Evolutionary conservation across 2,329 filamentous ascomycete genomes (phyloP), one percentile per base, ranked within the genome.

Genomic region (Pseudomassariella vexata): DNA sequence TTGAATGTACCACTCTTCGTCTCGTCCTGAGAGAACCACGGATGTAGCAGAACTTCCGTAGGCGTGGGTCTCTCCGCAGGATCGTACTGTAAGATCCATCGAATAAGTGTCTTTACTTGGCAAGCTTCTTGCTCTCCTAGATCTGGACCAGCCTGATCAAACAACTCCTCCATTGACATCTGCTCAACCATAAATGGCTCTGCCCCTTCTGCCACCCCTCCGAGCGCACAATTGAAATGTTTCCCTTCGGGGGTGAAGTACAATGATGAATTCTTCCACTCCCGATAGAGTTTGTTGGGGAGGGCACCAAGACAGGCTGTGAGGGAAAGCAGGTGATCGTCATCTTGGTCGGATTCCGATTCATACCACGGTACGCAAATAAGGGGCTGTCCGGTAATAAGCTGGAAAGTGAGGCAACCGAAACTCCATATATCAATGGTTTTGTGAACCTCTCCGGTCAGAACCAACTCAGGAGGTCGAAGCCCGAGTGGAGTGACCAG

Each of bases 11-110:
- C 20, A 11, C 14, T 24, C 15, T 20, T n/a, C n/a, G n/a, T n/a
- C n/a, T n/a, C 10, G 2, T 25, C 16, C 28, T 45, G 36, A 18
- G 28, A 22, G 36, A 56, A 55, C 48, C 48, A 57, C 9, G 52
- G 50, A 43, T 56, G 44, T 18, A 23, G n/a, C 34, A 55, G 20
- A 20, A 56, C 29, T n/a, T 56, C 47, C 9, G 38, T 35, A 28
- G 50, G 20, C 21, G 46, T 48, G 14, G 50, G 52, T 30, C 54
- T 33, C 25, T 53, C 45, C 11, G 27, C 37, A 5, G 49, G 46
- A 41, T 56, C 47, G 24, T 57, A 58, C 18, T 52, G 47, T 35
- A 58, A 32, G 33, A 55, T 53, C 29, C 48, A 23, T 21, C 50
- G 41, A 32, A 58, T 40, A 10, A 57, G 44, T 23, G 19, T 19